Conservation (phyloP, 73 alveolate genomes). For the Paramecium octaurelia region DNA sequence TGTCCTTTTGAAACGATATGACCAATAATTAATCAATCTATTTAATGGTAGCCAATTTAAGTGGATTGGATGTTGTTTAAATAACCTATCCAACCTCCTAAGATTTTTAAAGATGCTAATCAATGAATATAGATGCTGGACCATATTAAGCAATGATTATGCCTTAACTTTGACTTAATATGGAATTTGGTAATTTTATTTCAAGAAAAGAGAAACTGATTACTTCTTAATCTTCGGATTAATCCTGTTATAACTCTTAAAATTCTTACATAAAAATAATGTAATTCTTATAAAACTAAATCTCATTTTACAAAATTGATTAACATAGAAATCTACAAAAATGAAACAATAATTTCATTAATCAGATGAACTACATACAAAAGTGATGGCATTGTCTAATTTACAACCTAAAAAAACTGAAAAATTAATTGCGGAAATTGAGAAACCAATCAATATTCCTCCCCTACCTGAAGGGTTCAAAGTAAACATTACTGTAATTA, state of each 20-base stretch:
- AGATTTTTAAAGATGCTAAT: background rate
- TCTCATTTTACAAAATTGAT: background rate
- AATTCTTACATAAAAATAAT: background rate
- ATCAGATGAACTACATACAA: too few species aligned
- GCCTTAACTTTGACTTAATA: background rate
- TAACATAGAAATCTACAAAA: background rate
- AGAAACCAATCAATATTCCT: constrained; percentile 30
- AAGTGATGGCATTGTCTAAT: too few species aligned
- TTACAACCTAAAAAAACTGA: background rate
- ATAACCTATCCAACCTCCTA: background rate
- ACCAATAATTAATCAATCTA: background rate
- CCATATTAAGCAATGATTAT: background rate
- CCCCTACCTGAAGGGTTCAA: constrained; percentile 36
- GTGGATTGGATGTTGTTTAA: background rate
- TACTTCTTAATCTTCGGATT: background rate
- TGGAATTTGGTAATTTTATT: background rate
- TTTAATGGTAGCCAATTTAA: background rate
- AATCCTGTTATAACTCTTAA: background rate
- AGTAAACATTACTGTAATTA: background rate
- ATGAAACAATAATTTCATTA: background rate
- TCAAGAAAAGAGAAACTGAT: background rate
- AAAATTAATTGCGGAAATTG: background rate
- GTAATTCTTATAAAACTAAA: too few species aligned
- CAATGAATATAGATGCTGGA: background rate
- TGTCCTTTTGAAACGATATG: background rate